These are phyloP conservation scores for Turnera subulata DNA, from an alignment of 345 rosid species.

Conservation along the genomic window DNA sequence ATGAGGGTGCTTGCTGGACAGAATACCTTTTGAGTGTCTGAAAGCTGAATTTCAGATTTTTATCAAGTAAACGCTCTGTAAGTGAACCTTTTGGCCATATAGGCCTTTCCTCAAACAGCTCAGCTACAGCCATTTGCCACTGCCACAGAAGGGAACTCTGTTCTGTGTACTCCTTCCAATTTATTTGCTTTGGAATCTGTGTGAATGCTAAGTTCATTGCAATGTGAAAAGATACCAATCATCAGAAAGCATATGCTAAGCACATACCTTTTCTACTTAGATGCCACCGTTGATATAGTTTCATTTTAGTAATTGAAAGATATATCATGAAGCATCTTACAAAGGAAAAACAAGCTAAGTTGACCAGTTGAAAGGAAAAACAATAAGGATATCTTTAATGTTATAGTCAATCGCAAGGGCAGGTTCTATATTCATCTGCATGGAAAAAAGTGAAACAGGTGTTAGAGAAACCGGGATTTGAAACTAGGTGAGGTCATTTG, in stretches of 20 bases:
- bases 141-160: conserved; percentile 61
- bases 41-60: conserved; percentile 56
- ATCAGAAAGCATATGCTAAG: neutral
- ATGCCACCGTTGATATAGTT: too few species aligned
- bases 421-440: conserved; percentile 73
- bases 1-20: conserved; percentile 8
- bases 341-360: too few species aligned
- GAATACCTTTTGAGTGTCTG: conserved; percentile 70
- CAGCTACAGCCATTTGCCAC: conserved; percentile 68
- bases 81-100: conserved; percentile 84
- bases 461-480: too few species aligned
- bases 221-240: conserved; percentile 18
- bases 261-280: too few species aligned
- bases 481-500: too few species aligned
- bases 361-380: too few species aligned
- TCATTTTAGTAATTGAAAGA: neutral
- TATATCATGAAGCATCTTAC: too few species aligned
- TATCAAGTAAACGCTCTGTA: conserved; percentile 57
- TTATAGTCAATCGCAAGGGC: conserved; percentile 83
- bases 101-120: conserved; percentile 81
- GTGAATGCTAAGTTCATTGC: conserved; percentile 52
- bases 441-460: conserved; percentile 17
- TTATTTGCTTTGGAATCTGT: conserved; percentile 83
- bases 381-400: conserved; percentile 78
- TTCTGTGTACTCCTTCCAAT: conserved; percentile 58